A percentile compares a stretch with the other conserved stretches of the same genome.
Conservation (phyloP, 2,329 filamentous ascomycete genomes). For the Davidsoniella eucalypti region DNA sequence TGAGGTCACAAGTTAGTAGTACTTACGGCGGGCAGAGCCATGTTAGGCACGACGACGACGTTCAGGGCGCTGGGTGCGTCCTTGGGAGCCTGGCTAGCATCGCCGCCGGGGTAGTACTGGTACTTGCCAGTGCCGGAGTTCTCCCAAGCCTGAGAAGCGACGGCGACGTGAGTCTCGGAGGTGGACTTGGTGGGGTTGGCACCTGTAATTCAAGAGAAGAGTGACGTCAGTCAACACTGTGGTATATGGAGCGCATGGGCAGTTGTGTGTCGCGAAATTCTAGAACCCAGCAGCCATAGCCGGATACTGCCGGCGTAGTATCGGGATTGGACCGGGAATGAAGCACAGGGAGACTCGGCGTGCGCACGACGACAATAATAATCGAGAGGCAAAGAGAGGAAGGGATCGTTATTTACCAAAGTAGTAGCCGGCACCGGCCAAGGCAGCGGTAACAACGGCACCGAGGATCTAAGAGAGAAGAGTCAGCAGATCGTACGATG, state of each 20-base stretch:
- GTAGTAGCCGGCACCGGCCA: conserved; percentile 80
- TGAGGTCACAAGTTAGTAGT: neutral
- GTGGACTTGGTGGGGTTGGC: conserved; percentile 70
- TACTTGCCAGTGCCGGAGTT: conserved; percentile 49
- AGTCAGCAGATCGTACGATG: neutral
- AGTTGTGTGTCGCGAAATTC: neutral
- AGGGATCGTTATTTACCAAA: conserved; percentile 40
- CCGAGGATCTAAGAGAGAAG: conserved; percentile 54
- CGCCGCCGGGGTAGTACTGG: conserved; percentile 74
- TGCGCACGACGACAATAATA: neutral
- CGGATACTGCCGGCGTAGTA: neutral
- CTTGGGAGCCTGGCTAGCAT: conserved; percentile 56
- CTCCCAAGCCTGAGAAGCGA: conserved; percentile 90
- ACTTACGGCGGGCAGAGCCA: conserved; percentile 74
- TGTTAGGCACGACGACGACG: conserved; percentile 82
- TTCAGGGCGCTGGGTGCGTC: conserved; percentile 93
- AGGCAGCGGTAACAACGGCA: conserved; percentile 76
- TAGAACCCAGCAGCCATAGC: neutral
- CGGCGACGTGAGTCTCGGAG: conserved; percentile 62
- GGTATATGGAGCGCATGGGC: neutral
- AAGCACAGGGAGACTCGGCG: neutral
- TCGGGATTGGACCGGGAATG: neutral
- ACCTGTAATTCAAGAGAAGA: conserved; percentile 31
- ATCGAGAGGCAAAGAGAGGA: too few relatives aligned
- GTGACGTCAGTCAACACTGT: neutral